Percentiles rank a stretch among this genome's conserved stretches.
Evolutionary conservation across 768 basidiomycete genomes (phyloP).

Genomic region (Hypholoma fasciculare): DNA sequence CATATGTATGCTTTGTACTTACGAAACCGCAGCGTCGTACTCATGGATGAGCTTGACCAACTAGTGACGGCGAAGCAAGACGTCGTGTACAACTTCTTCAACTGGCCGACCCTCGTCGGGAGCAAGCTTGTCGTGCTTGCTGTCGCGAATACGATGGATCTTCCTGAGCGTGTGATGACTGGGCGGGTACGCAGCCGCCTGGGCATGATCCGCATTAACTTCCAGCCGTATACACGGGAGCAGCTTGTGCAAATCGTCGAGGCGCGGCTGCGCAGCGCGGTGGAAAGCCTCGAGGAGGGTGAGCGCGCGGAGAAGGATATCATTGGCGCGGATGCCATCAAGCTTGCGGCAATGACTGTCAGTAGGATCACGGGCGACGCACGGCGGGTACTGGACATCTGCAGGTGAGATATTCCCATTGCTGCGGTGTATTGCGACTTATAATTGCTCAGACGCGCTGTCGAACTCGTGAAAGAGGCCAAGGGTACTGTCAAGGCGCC

Average conservation of each 20-base stretch:
- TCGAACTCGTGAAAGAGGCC: slow-evolving; percentile 68
- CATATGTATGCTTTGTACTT: not conserved
- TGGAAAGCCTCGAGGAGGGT: slow-evolving; percentile 46
- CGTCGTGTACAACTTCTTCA: slow-evolving; percentile 99
- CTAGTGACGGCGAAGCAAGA: slow-evolving; percentile 95
- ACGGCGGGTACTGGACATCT: slow-evolving; percentile 88
- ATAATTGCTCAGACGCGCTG: slow-evolving; percentile 62
- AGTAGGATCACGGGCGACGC: slow-evolving; percentile 90
- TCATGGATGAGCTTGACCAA: slow-evolving; percentile 99
- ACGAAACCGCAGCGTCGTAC: slow-evolving; percentile 71
- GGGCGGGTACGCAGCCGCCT: slow-evolving; percentile 91
- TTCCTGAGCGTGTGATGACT: slow-evolving; percentile 91
- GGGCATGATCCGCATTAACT: slow-evolving; percentile 90
- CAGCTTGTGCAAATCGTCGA: slow-evolving; percentile 87
- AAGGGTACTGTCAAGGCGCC: slow-evolving; percentile 57
- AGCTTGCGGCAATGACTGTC: slow-evolving; percentile 74
- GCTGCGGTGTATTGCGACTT: not conserved
- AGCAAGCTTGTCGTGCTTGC: slow-evolving; percentile 94
- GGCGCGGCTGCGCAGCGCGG: slow-evolving; percentile 69
- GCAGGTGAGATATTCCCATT: slow-evolving; percentile 53
- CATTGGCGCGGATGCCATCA: slow-evolving; percentile 71
- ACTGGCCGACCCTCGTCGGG: slow-evolving; percentile 91
- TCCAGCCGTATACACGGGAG: slow-evolving; percentile 79
- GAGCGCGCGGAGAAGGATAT: slow-evolving; percentile 41
- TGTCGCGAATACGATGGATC: slow-evolving; percentile 97